phyloP scores from a whole-genome alignment of 257 asterid species.

The Solanum habrochaites region DNA sequence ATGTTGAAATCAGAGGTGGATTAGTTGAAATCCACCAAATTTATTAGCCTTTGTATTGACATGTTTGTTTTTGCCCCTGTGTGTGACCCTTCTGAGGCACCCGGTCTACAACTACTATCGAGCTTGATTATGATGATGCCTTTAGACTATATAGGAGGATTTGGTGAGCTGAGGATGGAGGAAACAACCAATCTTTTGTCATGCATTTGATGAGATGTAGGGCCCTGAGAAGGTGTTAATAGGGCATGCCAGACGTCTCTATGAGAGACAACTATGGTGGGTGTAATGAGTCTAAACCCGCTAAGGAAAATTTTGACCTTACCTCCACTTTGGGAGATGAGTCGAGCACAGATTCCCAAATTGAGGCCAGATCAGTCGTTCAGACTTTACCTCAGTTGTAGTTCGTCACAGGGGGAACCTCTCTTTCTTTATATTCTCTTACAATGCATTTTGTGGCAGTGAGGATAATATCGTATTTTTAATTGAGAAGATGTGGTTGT shows the following conservation, averaged over 20 bases:
- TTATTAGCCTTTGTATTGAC: background rate
- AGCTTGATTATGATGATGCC: background rate
- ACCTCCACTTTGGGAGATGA: background rate
- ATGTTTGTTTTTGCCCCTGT: background rate
- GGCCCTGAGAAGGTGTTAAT: background rate
- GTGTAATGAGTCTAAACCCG: background rate
- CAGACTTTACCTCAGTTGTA: background rate
- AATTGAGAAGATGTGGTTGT: background rate
- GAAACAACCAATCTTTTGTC: background rate
- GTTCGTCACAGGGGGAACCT: background rate
- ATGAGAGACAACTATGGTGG: background rate
- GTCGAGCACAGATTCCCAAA: background rate
- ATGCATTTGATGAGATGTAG: background rate
- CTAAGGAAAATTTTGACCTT: background rate
- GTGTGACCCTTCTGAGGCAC: background rate
- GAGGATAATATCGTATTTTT: too few species aligned
- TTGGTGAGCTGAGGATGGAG: background rate
- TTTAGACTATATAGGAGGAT: background rate
- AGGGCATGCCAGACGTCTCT: background rate
- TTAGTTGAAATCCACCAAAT: background rate
- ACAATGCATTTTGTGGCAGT: background rate
- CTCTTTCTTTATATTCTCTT: background rate
- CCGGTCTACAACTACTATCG: background rate
- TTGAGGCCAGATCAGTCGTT: background rate
- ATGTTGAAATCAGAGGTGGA: background rate